Evolutionary conservation across 2,329 filamentous ascomycete species (phyloP).

Genomic region (Ophiocordyceps polyrhachis-furcata): DNA sequence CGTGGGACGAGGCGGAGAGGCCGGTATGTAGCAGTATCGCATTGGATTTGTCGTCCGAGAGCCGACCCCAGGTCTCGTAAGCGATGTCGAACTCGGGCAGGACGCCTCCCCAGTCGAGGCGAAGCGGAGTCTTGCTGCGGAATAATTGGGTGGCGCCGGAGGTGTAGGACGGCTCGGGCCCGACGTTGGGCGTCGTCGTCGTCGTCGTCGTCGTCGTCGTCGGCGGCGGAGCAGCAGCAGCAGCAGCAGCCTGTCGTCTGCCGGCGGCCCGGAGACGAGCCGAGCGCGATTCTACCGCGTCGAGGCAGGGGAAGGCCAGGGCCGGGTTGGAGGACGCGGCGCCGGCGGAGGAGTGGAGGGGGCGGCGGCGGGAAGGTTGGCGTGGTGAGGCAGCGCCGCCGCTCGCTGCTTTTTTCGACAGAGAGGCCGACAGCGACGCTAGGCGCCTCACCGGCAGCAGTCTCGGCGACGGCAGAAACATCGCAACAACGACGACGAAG

Average conservation of each 20-base stretch:
- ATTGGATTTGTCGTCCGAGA: slow-evolving; percentile 70
- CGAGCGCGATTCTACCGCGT: slow-evolving; percentile 63
- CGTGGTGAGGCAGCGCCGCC: too few relatives aligned
- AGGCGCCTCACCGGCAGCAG: neutral
- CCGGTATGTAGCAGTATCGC: slow-evolving; percentile 86
- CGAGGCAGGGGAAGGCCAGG: slow-evolving; percentile 78
- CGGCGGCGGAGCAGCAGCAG: too few relatives aligned
- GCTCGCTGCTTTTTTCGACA: neutral
- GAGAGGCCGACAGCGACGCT: neutral
- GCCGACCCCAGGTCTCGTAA: slow-evolving; percentile 77
- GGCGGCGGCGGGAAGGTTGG: neutral
- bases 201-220: too few relatives aligned
- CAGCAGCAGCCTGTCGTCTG: too few relatives aligned
- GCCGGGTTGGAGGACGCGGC: slow-evolving; percentile 43
- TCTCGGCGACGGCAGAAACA: neutral
- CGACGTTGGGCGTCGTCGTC: slow-evolving; percentile 48
- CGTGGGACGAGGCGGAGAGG: slow-evolving; percentile 91
- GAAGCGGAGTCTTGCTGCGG: slow-evolving; percentile 52
- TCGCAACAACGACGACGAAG: neutral
- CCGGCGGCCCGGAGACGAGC: slow-evolving; percentile 40
- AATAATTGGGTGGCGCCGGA: slow-evolving; percentile 68
- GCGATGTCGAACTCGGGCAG: slow-evolving; percentile 76
- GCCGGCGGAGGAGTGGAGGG: neutral
- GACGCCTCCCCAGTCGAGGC: slow-evolving; percentile 91
- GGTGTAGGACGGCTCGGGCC: slow-evolving; percentile 88